These are phyloP conservation scores for Ogataea pignaliae DNA, from an alignment of 805 yeast species.

Conservation along the genomic window DNA sequence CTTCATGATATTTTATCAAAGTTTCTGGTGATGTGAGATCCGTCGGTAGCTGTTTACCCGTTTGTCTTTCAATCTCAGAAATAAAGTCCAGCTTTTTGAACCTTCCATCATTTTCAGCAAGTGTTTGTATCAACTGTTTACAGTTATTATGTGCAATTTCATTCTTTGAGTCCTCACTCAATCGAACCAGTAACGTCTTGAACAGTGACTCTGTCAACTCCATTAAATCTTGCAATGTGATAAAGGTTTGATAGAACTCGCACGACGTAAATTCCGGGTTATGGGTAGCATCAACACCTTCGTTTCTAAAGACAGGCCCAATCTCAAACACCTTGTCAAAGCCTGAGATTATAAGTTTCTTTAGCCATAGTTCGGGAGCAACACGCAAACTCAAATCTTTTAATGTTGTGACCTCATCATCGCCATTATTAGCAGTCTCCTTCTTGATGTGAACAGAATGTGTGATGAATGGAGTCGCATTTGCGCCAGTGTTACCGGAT, in stretches of 20 bases:
- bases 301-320: conserved; percentile 84
- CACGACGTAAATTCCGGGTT: conserved; percentile 92
- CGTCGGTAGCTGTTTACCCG: conserved; percentile 48
- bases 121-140: conserved; percentile 7
- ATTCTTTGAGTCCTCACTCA: conserved; percentile 21
- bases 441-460: conserved; percentile 28
- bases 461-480: conserved; percentile 83
- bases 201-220: conserved; percentile 57
- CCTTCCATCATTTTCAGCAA: conserved; percentile 16
- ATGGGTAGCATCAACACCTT: conserved; percentile 88
- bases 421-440: conserved; percentile 17
- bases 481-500: conserved; percentile 72
- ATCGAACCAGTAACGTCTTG: conserved; percentile 31
- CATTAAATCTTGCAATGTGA: conserved; percentile 64
- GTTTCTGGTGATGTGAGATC: conserved; percentile 33
- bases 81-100: conserved; percentile 59
- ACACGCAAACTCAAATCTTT: conserved; percentile 61
- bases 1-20: conserved; percentile 37
- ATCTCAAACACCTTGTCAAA: conserved; percentile 84
- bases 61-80: conserved; percentile 50
- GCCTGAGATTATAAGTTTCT: conserved; percentile 77
- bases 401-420: not conserved
- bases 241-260: conserved; percentile 79
- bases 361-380: conserved; percentile 95
- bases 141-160: conserved; percentile 22